Percentiles rank a stretch among this genome's conserved stretches.
Evolutionary conservation across 257 asterid species (phyloP).

Genomic region (Scutellaria galericulata): DNA sequence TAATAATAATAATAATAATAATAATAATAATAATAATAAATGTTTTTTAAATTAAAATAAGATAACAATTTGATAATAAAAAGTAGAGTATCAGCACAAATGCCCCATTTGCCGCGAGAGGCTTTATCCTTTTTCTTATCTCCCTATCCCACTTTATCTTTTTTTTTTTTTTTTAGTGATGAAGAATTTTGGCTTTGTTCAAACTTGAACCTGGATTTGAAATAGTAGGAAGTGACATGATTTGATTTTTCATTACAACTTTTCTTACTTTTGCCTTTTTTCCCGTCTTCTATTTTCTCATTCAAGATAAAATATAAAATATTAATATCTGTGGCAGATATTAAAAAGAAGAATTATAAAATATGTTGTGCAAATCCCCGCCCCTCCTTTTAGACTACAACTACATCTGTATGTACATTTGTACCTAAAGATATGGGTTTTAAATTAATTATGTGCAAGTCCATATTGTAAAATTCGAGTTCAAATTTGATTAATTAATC

Average conservation of each 20-base stretch:
- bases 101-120: constrained; percentile 26
- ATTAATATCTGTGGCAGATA: neutral
- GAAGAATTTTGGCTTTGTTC: constrained; percentile 19
- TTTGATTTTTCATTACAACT: constrained; percentile 25
- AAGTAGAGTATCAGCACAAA: neutral
- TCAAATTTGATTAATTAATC: too few species aligned
- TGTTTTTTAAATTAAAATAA: too few species aligned
- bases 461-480: too few species aligned
- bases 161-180: neutral
- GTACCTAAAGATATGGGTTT: neutral
- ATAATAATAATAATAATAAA: too few species aligned
- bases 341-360: too few species aligned
- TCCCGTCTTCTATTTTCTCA: neutral
- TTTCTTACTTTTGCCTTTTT: neutral
- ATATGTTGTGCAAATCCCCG: neutral
- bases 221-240: constrained; percentile 25
- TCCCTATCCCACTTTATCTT: constrained; percentile 22
- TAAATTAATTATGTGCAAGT: neutral
- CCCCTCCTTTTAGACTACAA: constrained; percentile 15
- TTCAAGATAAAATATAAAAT: neutral
- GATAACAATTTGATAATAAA: neutral
- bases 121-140: constrained; percentile 33
- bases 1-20: too few species aligned
- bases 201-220: neutral
- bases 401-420: neutral